Evolutionary conservation across 2,329 filamentous ascomycete genomes (phyloP).

Genomic region (Tolypocladium tundrense): DNA sequence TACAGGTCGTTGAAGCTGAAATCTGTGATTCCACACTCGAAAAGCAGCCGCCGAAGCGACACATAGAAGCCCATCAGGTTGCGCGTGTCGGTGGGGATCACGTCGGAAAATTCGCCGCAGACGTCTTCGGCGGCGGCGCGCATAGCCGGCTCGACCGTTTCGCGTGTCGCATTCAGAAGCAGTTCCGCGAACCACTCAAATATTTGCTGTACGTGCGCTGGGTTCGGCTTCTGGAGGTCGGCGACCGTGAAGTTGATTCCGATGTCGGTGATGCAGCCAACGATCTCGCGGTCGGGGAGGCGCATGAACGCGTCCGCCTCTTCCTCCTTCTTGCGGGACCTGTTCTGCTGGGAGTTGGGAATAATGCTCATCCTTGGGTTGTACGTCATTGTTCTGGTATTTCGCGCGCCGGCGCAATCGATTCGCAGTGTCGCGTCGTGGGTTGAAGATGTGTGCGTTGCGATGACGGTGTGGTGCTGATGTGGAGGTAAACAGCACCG

Average conservation of each 20-base stretch:
- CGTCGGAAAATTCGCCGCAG: constrained; percentile 73
- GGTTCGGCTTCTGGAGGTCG: constrained; percentile 88
- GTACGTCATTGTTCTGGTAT: constrained; percentile 38
- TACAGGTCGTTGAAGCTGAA: constrained; percentile 91
- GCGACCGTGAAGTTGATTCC: constrained; percentile 79
- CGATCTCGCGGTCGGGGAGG: constrained; percentile 67
- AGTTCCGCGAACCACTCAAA: constrained; percentile 97
- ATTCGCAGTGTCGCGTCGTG: not conserved
- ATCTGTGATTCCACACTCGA: constrained; percentile 85
- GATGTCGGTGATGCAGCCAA: constrained; percentile 94
- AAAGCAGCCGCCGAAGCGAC: constrained; percentile 66
- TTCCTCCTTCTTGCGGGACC: constrained; percentile 48
- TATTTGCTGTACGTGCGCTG: constrained; percentile 90
- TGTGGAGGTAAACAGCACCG: not conserved
- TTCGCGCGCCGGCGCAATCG: not conserved
- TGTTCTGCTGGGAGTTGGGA: constrained; percentile 36
- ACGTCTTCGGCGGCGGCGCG: constrained; percentile 81
- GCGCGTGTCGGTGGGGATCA: constrained; percentile 77
- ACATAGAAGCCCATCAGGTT: constrained; percentile 96
- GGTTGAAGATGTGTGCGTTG: not conserved
- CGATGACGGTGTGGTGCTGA: not conserved
- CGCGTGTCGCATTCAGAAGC: constrained; percentile 84
- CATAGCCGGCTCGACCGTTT: constrained; percentile 92
- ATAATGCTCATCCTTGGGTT: constrained; percentile 53
- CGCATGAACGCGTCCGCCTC: constrained; percentile 50